Conservation (phyloP, 192 early-diverging fungal species). For the Pecoramyces ruminantium region DNA sequence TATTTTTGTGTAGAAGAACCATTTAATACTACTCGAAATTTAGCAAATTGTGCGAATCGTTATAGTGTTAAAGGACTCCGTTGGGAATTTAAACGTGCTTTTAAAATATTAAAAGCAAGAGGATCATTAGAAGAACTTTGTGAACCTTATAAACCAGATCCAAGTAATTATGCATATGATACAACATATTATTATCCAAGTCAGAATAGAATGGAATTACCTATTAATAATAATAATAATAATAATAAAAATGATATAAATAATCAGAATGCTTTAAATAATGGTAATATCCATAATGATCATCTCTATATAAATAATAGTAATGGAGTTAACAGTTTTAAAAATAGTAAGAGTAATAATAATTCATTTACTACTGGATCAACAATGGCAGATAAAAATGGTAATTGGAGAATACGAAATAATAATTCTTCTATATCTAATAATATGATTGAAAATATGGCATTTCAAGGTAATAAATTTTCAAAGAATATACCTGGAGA, state of each 20-base stretch:
- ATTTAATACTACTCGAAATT: constrained; percentile 69
- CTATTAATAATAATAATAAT: background rate
- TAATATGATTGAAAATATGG: background rate
- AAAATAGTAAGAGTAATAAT: background rate
- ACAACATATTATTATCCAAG: background rate
- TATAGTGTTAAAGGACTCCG: constrained; percentile 59
- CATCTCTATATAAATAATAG: background rate
- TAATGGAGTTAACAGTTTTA: background rate
- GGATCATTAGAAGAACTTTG: constrained; percentile 26
- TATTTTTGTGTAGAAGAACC: constrained; percentile 87
- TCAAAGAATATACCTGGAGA: no score
- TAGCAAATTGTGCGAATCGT: constrained; percentile 78
- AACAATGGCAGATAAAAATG: background rate
- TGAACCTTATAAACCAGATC: constrained; percentile 19
- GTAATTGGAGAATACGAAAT: background rate
- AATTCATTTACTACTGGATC: background rate
- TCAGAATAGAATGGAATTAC: background rate
- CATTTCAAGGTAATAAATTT: background rate
- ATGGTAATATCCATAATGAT: background rate
- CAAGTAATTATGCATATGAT: background rate
- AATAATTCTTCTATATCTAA: background rate
- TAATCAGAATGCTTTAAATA: background rate
- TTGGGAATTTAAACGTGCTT: constrained; percentile 60
- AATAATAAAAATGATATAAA: no score
- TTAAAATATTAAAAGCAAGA: constrained; percentile 31